These are phyloP conservation scores for Dictyostelium capitatum DNA, from an alignment of 78 protist species.

Conservation along the genomic window DNA sequence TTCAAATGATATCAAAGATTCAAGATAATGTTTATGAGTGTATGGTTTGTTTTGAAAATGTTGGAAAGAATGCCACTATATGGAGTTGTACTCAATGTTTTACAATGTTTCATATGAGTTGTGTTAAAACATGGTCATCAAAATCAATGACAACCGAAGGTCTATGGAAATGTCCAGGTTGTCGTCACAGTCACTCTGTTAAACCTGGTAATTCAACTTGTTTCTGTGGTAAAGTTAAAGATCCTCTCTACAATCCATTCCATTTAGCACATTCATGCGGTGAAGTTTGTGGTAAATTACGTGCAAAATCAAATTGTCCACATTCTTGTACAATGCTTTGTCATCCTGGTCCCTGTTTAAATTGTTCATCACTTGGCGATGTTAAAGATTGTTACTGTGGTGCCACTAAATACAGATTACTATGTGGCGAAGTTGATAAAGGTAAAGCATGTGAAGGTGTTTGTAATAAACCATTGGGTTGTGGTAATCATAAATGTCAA, in stretches of 20 bases:
- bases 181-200: constrained; percentile 19
- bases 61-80: constrained; percentile 31
- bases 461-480: constrained; percentile 48
- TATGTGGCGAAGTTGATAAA: constrained; percentile 79
- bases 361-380: constrained; percentile 73
- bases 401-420: constrained; percentile 18
- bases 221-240: constrained; percentile 69
- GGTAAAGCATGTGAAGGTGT: constrained; percentile 39
- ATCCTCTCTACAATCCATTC: constrained; percentile 57
- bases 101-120: constrained; percentile 80
- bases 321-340: constrained; percentile 80
- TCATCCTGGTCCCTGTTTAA: constrained; percentile 88
- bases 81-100: constrained; percentile 78
- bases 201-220: constrained; percentile 15
- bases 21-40: constrained; percentile 63
- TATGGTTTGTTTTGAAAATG: constrained; percentile 85
- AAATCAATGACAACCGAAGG: constrained; percentile 27
- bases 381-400: constrained; percentile 68
- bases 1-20: constrained; percentile 66
- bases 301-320: constrained; percentile 78
- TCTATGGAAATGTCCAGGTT: constrained; percentile 85
- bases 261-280: constrained; percentile 82
- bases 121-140: constrained; percentile 79
- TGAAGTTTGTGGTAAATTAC: constrained; percentile 64
- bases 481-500: constrained; percentile 78